Conservation (phyloP, 306 rosid genomes). For the Lablab purpureus region DNA sequence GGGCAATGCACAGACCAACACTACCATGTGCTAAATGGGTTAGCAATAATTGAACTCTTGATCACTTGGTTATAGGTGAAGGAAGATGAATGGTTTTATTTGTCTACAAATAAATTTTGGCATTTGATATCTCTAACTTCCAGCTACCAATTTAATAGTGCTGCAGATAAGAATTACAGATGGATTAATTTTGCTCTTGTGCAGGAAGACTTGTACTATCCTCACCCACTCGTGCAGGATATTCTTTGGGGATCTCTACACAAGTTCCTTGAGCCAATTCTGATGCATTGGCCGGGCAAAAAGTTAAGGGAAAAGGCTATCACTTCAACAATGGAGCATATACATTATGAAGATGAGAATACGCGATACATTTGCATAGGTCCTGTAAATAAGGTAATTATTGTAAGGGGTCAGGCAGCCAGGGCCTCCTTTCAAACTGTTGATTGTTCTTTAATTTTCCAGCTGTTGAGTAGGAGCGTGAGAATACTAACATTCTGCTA, state of each 20-base stretch:
- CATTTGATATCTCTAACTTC: constrained; percentile 36
- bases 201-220: constrained; percentile 94
- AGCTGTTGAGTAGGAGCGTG: constrained; percentile 30
- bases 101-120: constrained; percentile 23
- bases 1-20: neutral
- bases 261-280: constrained; percentile 71
- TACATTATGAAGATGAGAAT: constrained; percentile 94
- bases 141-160: constrained; percentile 41
- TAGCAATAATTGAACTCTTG: constrained; percentile 5
- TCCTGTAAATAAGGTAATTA: constrained; percentile 88
- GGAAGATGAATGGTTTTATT: constrained; percentile 17
- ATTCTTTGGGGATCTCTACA: constrained; percentile 87
- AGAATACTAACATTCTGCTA: constrained; percentile 7
- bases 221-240: constrained; percentile 87
- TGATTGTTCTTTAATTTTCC: constrained; percentile 35
- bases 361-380: constrained; percentile 96
- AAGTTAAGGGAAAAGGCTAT: constrained; percentile 83
- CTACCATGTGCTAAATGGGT: constrained; percentile 9
- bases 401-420: constrained; percentile 33
- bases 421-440: constrained; percentile 18
- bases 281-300: constrained; percentile 89
- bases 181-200: constrained; percentile 43
- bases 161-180: constrained; percentile 34
- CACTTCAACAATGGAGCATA: constrained; percentile 68
- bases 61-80: constrained; percentile 12